Evolutionary conservation across 176 grass and related monocot genomes (phyloP).

Genomic region (Juncus inflexus): DNA sequence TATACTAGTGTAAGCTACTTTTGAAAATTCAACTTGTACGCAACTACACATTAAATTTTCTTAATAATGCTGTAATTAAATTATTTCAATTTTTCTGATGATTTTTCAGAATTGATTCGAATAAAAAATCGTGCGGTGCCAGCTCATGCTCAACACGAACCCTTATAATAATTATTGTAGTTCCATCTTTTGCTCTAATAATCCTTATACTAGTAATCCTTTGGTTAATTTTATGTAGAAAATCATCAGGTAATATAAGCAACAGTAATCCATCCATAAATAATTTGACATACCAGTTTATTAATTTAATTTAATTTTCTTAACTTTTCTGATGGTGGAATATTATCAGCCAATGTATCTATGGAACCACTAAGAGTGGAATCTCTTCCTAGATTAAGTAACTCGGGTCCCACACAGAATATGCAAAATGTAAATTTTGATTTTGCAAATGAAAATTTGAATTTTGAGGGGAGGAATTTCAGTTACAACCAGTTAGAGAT

Average conservation of each 20-base stretch:
- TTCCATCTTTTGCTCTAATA: constrained; percentile 10
- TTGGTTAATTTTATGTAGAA: constrained; percentile 9
- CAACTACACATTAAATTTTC: too few relatives aligned
- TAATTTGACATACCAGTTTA: background rate
- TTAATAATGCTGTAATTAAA: too few relatives aligned
- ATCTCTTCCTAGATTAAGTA: background rate
- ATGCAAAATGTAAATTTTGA: background rate
- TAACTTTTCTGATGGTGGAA: background rate
- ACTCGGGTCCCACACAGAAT: constrained; percentile 13
- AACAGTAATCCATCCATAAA: background rate
- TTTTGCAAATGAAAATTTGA: constrained; percentile 8
- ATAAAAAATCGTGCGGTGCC: constrained; percentile 5
- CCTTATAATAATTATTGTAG: constrained; percentile 17
- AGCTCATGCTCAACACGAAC: constrained; percentile 14
- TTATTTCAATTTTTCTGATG: too few relatives aligned
- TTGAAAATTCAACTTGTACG: too few relatives aligned
- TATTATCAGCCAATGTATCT: background rate
- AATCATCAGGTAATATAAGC: constrained; percentile 9
- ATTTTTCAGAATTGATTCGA: constrained; percentile 6
- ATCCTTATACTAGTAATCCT: background rate
- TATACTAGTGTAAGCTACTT: background rate
- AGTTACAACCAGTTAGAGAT: constrained; percentile 22
- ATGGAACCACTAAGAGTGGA: constrained; percentile 2
- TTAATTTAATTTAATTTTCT: background rate
- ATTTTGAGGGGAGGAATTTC: constrained; percentile 7